Evolutionary conservation across 2,329 filamentous ascomycete genomes (phyloP).

Genomic region (Thelonectria rubi): DNA sequence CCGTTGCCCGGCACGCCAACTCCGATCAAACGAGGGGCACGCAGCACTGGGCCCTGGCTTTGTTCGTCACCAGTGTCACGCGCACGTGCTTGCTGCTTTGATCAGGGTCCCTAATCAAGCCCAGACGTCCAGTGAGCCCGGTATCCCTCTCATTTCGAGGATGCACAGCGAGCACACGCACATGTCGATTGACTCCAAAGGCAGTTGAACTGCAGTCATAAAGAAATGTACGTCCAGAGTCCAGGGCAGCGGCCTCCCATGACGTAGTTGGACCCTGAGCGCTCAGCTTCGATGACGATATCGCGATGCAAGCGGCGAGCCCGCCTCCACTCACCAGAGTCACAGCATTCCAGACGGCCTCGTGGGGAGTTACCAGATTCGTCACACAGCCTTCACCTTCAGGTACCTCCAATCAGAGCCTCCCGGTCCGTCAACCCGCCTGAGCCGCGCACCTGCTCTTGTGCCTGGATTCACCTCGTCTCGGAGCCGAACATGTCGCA

Average conservation of each 20-base stretch:
- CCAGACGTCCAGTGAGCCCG: background rate
- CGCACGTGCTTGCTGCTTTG: constrained; percentile 2
- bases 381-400: background rate
- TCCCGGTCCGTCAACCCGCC: too few species aligned
- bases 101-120: background rate
- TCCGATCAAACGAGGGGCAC: background rate
- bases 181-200: background rate
- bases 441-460: too few species aligned
- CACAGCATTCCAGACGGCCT: constrained; percentile 1
- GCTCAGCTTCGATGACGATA: constrained; percentile 5
- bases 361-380: constrained; percentile 12
- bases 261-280: constrained; percentile 14
- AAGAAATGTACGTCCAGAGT: too few species aligned
- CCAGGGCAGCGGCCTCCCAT: background rate
- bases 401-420: background rate
- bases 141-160: too few species aligned
- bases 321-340: constrained; percentile 3
- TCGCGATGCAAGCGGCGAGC: background rate
- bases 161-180: too few species aligned
- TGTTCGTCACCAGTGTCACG: constrained; percentile 5
- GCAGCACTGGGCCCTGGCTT: background rate
- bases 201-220: too few species aligned
- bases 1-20: background rate
- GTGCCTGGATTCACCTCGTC: too few species aligned
- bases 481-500: too few species aligned